Evolutionary conservation across 805 yeast genomes (phyloP).

Genomic region (Candida argentea): DNA sequence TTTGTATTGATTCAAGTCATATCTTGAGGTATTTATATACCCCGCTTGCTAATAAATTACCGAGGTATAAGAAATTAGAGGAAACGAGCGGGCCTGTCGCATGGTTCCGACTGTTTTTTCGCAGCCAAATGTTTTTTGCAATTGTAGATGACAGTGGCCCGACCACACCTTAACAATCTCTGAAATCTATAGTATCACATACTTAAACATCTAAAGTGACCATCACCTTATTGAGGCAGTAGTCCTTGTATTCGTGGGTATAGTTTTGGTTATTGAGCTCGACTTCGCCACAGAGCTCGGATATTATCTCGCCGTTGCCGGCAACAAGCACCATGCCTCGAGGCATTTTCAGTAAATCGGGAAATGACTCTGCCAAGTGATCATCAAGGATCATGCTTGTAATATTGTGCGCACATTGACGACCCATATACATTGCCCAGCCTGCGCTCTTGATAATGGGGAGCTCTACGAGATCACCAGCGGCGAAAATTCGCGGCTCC

Average conservation of each 20-base stretch:
- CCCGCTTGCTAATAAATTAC: too few species aligned
- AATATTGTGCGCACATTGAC: conserved; percentile 28
- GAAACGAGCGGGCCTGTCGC: too few species aligned
- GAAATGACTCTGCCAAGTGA: conserved; percentile 22
- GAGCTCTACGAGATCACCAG: conserved; percentile 31
- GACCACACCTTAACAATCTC: too few species aligned
- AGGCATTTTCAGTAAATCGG: conserved; percentile 24
- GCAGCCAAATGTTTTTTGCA: too few species aligned
- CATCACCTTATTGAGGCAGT: conserved; percentile 30
- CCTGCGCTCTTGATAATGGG: conserved; percentile 36
- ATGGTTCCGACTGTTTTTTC: too few species aligned
- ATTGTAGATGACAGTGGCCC: too few species aligned
- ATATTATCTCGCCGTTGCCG: conserved; percentile 27
- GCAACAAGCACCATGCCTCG: conserved; percentile 33
- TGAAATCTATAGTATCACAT: background rate
- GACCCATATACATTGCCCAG: conserved; percentile 35
- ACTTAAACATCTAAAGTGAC: conserved; percentile 19
- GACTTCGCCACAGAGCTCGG: conserved; percentile 25
- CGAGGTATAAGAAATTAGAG: too few species aligned
- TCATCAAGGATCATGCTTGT: conserved; percentile 18
- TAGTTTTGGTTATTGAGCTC: conserved; percentile 23
- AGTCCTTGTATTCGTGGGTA: conserved; percentile 30
- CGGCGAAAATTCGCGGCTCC: conserved; percentile 18
- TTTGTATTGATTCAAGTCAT: too few species aligned
- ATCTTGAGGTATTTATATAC: too few species aligned